These are phyloP conservation scores for Salix udensis DNA, from an alignment of 345 rosid genomes.

Conservation along the genomic window DNA sequence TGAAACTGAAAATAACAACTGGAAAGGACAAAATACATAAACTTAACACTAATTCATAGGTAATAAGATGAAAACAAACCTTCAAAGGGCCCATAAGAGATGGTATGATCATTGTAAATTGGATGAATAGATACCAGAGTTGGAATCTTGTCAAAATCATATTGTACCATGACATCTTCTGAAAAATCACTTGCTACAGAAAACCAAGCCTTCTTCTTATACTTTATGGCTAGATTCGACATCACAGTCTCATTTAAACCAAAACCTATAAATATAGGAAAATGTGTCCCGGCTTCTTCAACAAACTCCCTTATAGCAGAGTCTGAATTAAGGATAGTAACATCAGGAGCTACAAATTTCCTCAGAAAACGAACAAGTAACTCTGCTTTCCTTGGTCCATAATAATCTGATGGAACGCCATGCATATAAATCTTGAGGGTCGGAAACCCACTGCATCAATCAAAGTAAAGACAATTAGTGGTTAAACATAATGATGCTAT, in stretches of 20 bases:
- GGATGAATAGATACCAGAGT: constrained; percentile 70
- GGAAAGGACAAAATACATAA: background rate
- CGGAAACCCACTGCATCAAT: constrained; percentile 66
- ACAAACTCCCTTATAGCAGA: constrained; percentile 55
- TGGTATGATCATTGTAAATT: constrained; percentile 49
- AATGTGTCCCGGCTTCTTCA: constrained; percentile 61
- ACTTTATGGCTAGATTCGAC: constrained; percentile 51
- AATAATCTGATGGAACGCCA: constrained; percentile 75
- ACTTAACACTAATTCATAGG: background rate
- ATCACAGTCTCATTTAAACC: constrained; percentile 57
- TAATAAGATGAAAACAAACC: constrained; percentile 39
- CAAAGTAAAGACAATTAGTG: background rate
- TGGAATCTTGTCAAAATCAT: constrained; percentile 80
- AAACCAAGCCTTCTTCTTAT: constrained; percentile 95
- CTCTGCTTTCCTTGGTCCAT: constrained; percentile 87
- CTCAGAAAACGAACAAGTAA: constrained; percentile 71
- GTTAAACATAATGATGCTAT: background rate
- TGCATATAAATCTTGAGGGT: constrained; percentile 75
- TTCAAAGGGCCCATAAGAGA: constrained; percentile 91
- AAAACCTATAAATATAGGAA: constrained; percentile 79
- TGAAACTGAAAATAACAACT: background rate
- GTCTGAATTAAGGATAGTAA: constrained; percentile 66
- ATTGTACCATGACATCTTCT: constrained; percentile 60
- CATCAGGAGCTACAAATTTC: constrained; percentile 93
- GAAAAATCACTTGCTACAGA: constrained; percentile 75